Evolutionary conservation across 2,329 filamentous ascomycete genomes (phyloP), one percentile per base, ranked within the genome.

Genomic region (Colletotrichum magnum): DNA sequence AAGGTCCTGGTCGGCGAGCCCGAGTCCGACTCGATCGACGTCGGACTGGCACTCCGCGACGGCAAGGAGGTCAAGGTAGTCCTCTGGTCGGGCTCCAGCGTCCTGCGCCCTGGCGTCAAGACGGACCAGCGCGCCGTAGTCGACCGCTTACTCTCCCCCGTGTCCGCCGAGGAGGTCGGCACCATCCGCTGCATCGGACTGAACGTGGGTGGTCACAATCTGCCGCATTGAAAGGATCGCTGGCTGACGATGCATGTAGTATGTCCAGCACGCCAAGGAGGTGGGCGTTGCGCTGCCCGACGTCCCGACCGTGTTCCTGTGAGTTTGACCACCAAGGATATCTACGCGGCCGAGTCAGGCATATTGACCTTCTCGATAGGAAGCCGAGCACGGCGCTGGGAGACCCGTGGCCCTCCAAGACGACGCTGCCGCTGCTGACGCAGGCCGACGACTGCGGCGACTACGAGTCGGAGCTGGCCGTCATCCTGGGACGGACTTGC

Each of bases 391-490:
- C 85, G 2, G 77, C 85, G 4, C 81, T 90, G 9, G 83, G 83
- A 4, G 85, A 88, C 74, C 88, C 87, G 3, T 89, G 83, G 80
- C 83, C 83, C 2, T 80, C 82, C 4, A 82, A 85, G 10, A 86
- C 84, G 0, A 74, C 85, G 43, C 82, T 90, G 53, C 88, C 88
- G 28, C 87, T 86, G 74, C 63, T 79, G 41, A 77, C 77, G 2
- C 82, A 87, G 70, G 75, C 78, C 15, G 84, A 87, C 60, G 84
- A 87, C 76, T 84, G 85, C 24, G 86, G 85, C 52, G 89, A 90
- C 77, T 89, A 88, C 75, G 87, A 90, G 76, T 85, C 86, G 3
- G 88, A 90, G 77, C 81, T 90, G 58, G 87, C 84, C 13, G 83
- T 89, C 36, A 81, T 90, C 13, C 84, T 90, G 51, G 86, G 86